phyloP scores from a whole-genome alignment of 768 basidiomycete genomes.

The Amanita inopinata region DNA sequence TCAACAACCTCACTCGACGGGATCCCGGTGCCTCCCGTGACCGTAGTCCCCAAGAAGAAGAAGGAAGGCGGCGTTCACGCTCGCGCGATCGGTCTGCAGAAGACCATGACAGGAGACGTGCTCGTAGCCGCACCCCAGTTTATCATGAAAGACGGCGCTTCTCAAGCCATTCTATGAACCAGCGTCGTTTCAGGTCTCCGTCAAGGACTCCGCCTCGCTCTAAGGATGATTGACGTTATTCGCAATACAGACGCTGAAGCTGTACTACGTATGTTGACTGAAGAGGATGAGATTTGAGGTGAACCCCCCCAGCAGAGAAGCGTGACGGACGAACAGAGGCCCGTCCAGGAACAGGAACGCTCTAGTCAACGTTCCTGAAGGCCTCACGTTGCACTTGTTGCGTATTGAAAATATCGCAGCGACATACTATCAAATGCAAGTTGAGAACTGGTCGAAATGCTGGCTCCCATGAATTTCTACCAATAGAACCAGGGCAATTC shows the following conservation, averaged over 20 bases:
- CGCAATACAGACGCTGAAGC: background rate
- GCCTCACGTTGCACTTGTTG: too few relatives aligned
- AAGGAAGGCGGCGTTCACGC: constrained; percentile 10
- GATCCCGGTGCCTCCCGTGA: constrained; percentile 18
- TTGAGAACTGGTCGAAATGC: too few relatives aligned
- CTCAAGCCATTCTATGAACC: background rate
- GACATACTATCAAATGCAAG: too few relatives aligned
- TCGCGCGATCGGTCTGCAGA: constrained; percentile 18
- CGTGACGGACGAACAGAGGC: too few relatives aligned
- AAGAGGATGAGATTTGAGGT: too few relatives aligned
- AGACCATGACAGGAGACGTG: constrained; percentile 13
- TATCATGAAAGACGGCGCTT: background rate
- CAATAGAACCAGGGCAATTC: too few relatives aligned
- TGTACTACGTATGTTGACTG: background rate
- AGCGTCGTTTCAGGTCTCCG: too few relatives aligned
- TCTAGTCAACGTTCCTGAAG: too few relatives aligned
- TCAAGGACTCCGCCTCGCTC: background rate
- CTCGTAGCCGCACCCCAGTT: constrained; percentile 6
- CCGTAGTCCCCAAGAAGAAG: constrained; percentile 12
- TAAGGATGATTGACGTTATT: background rate
- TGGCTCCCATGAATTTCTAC: too few relatives aligned
- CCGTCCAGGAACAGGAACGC: too few relatives aligned
- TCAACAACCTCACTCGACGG: constrained; percentile 38
- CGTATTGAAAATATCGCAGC: too few relatives aligned
- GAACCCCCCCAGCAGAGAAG: too few relatives aligned